Evolutionary conservation across 148 eudicot genomes (phyloP), one percentile per base, ranked within the genome.

Genomic region (Beta vulgaris): DNA sequence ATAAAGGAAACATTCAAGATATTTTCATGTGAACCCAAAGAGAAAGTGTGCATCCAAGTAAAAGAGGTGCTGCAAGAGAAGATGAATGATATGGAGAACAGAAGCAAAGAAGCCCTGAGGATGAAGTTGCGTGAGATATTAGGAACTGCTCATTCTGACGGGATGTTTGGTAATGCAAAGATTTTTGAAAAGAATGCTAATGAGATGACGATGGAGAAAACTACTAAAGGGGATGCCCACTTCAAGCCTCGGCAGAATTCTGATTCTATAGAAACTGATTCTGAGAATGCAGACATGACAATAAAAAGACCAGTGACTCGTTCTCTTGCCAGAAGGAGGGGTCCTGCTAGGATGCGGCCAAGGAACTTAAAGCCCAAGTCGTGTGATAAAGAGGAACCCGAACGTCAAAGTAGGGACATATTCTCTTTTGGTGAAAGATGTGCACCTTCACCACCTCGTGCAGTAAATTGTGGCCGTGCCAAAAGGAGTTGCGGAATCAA

Each of bases 201-300:
- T 77, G 81, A 79, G 54, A 78, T 75, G 46, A 74, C 77, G 74
- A 80, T 51, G 63, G 76, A 73, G 51, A 65, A 65, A 59, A 69
- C 72, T 74, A 36, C 43, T 29, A 77, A 85, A 60, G 59, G 68
- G 51, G 81, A 79, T 77, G 63, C 77, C 69, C 67, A 31, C 54
- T 63, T 53, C 66, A 84, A 86, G 78, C 81, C 70, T 68, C 74
- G 76, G 79, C 89, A 73, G 78, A 74, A 82, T 79, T 90, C 96
- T 42, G 96, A 90, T 77, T 84, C 93, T 57, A 92, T 90, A 70
- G 96, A 95, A 83, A 84, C 85, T 82, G 93, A 88, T 85, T 86
- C 99, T 19, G 89, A 91, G 73, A 78, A 76, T 73, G 86, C 77
- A 54, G 82, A 65, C 63, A 59, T 64, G 61, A 57, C 79, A 46